These are phyloP conservation scores for Hypoxylon lienhwacheense DNA, from an alignment of 495 filamentous ascomycete genomes.

Conservation along the genomic window DNA sequence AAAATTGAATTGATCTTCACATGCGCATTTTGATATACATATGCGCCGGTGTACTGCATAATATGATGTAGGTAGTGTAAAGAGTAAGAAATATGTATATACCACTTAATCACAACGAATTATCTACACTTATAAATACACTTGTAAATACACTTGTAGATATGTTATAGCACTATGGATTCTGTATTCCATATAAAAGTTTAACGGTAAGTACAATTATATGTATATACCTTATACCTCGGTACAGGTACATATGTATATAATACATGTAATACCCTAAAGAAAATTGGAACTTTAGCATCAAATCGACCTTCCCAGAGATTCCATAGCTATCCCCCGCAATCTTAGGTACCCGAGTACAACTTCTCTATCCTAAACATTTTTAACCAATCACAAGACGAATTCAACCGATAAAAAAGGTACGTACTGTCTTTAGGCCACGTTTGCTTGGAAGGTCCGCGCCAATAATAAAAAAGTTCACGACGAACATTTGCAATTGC, in stretches of 20 bases:
- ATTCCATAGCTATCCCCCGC: constrained; percentile 31
- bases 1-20: too few relatives aligned
- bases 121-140: too few relatives aligned
- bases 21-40: too few relatives aligned
- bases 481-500: constrained; percentile 24
- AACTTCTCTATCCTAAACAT: constrained; percentile 7
- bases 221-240: too few relatives aligned
- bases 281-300: constrained; percentile 1
- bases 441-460: constrained; percentile 31
- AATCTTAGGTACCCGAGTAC: constrained; percentile 18
- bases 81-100: too few relatives aligned
- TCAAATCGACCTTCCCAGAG: constrained; percentile 14
- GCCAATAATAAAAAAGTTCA: constrained; percentile 38
- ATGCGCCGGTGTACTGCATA: too few relatives aligned
- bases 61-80: too few relatives aligned
- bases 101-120: too few relatives aligned
- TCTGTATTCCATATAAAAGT: background rate
- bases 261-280: background rate
- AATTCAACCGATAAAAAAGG: constrained; percentile 18
- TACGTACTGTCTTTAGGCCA: constrained; percentile 38
- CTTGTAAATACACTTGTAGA: too few relatives aligned
- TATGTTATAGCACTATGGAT: too few relatives aligned
- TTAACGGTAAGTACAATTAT: background rate
- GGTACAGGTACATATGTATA: background rate
- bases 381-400: constrained; percentile 31